A percentile compares a stretch with the other conserved stretches of the same genome.
Evolutionary conservation across 495 filamentous ascomycete species (phyloP).

Genomic region (Annulohypoxylon maeteangense): DNA sequence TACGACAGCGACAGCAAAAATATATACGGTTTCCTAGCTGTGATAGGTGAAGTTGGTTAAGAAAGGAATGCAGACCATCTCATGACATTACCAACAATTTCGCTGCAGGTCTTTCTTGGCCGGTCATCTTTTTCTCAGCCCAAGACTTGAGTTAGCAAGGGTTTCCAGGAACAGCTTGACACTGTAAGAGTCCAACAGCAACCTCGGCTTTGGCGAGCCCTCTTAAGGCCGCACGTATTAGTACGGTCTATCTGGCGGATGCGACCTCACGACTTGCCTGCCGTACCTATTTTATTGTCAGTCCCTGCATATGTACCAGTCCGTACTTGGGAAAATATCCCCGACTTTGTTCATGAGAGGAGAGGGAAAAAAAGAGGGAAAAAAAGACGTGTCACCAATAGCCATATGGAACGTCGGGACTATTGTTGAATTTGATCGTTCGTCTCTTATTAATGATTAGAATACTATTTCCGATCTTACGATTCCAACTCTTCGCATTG

Average conservation of each 20-base stretch:
- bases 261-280: constrained; percentile 19
- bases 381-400: constrained; percentile 36
- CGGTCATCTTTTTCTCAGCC: not conserved
- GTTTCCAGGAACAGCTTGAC: constrained; percentile 6
- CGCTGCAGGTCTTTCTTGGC: constrained; percentile 11
- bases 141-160: not conserved
- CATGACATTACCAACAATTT: not conserved
- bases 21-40: not conserved
- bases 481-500: constrained; percentile 24
- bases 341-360: constrained; percentile 14
- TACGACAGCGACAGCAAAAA: not conserved
- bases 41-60: constrained; percentile 8
- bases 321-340: constrained; percentile 23
- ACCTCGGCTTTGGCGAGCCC: constrained; percentile 1
- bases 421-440: constrained; percentile 22
- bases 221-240: constrained; percentile 19
- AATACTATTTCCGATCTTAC: constrained; percentile 32
- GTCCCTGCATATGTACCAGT: constrained; percentile 23
- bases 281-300: constrained; percentile 20
- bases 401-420: constrained; percentile 26
- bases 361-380: constrained; percentile 1
- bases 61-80: constrained; percentile 9
- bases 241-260: constrained; percentile 23
- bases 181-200: not conserved
- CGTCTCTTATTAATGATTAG: constrained; percentile 11